phyloP scores from a whole-genome alignment of 1,284 basidiomycete species.

The Tilletiopsis washingtonensis region DNA sequence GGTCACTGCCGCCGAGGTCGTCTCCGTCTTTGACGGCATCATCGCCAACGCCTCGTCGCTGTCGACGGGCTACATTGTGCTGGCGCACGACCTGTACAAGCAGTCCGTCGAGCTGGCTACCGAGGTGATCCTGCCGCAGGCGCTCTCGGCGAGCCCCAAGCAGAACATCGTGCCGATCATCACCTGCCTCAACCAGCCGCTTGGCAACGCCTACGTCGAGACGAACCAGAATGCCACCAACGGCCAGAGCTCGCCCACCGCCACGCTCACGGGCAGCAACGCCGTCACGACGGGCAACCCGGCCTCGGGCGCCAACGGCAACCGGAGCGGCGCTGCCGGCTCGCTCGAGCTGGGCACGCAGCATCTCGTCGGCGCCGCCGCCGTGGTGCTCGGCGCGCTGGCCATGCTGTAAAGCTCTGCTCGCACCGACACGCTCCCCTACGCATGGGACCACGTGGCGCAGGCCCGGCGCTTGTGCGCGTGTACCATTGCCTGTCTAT shows the following conservation, averaged over 20 bases:
- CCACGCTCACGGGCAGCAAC: background rate
- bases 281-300: too few species aligned
- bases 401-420: too few species aligned
- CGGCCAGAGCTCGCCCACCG: background rate
- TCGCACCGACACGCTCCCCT: too few species aligned
- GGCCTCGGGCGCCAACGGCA: too few species aligned
- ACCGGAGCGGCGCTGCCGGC: too few species aligned
- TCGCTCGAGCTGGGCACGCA: too few species aligned
- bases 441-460: too few species aligned
- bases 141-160: slow-evolving; percentile 50
- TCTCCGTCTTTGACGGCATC: slow-evolving; percentile 30
- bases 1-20: slow-evolving; percentile 27
- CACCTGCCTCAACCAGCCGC: slow-evolving; percentile 26
- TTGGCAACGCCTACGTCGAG: slow-evolving; percentile 32
- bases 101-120: slow-evolving; percentile 42
- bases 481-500: too few species aligned
- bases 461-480: too few species aligned
- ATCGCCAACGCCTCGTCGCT: slow-evolving; percentile 33
- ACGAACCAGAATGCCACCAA: slow-evolving; percentile 23
- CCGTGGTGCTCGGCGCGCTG: too few species aligned
- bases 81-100: slow-evolving; percentile 50
- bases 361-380: too few species aligned
- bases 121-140: slow-evolving; percentile 35
- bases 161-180: slow-evolving; percentile 55
- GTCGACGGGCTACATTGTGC: slow-evolving; percentile 81